These are phyloP conservation scores for Verticillium albo-atrum DNA, from an alignment of 2,329 filamentous ascomycete species.

Conservation along the genomic window DNA sequence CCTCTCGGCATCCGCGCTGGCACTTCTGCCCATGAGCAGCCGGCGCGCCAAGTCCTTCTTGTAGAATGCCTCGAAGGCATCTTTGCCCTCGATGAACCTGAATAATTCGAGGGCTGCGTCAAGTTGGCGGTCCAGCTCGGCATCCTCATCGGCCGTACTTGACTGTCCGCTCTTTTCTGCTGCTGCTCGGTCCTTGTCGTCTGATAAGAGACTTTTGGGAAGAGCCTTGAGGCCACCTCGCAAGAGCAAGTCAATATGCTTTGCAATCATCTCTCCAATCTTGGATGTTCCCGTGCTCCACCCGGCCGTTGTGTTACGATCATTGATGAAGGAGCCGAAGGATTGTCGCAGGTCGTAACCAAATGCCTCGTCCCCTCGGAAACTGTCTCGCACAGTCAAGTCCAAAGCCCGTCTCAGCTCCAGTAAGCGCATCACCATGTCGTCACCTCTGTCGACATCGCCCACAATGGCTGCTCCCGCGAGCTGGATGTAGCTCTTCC, in stretches of 20 bases:
- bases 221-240: constrained; percentile 83
- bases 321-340: constrained; percentile 90
- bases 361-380: constrained; percentile 72
- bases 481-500: constrained; percentile 72
- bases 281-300: constrained; percentile 86
- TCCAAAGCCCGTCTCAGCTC: constrained; percentile 78
- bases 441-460: constrained; percentile 70
- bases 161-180: constrained; percentile 60
- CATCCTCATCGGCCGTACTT: constrained; percentile 79
- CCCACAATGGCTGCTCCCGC: constrained; percentile 75
- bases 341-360: constrained; percentile 76
- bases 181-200: constrained; percentile 51
- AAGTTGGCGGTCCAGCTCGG: constrained; percentile 84
- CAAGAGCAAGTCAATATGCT: constrained; percentile 87
- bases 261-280: constrained; percentile 97
- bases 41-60: constrained; percentile 93
- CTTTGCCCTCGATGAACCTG: constrained; percentile 94
- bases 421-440: constrained; percentile 83
- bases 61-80: constrained; percentile 98
- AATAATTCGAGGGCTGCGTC: constrained; percentile 93
- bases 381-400: constrained; percentile 69
- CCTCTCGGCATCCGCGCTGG: constrained; percentile 90
- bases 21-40: constrained; percentile 85
- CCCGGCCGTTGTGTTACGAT: constrained; percentile 65
- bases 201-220: constrained; percentile 62